Base-by-base conservation (phyloP, 768 basidiomycete species). In the Infundibulicybe gibba region DNA sequence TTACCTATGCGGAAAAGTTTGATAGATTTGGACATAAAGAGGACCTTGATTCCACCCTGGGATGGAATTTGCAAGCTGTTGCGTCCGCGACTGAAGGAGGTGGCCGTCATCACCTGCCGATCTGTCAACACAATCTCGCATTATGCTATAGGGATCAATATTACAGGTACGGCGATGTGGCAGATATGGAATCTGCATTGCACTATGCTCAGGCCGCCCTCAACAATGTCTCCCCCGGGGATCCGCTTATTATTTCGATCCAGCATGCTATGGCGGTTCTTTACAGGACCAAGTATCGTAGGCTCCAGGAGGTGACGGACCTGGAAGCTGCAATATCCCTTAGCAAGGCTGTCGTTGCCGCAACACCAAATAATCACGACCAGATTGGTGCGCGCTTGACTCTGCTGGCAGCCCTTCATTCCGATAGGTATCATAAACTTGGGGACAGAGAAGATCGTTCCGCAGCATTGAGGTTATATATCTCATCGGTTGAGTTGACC, bases 181-280 rank as follows among this genome's bases (percentile, higher is more conserved):
- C 32, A 19, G 48, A 49, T 40, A 20, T 53, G 14, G 47, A 52
- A 41, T 11, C 39, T 21, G 47, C 47, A 25, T 42, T 52, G 17
- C 20, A 16, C 16, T 42, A 10, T 5, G 20, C 17, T 11, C 30
- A 45, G 14, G 39, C 44, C 39, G 48, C 40, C 1, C 14, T 47
- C 6, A 41, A 45, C 20, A 33, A 37, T 4, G 39, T 41, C 8
- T 41, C 44, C 9, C 20, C 32, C 19, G 45, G 37, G 31, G 38
- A 53, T 40, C 41, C 40, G 10, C 30, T 37, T 11, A 35, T 49
- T 11, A 31, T 48, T 30, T 43, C 38, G 3, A 32, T 37, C 3
- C 44, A 46, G 20, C 19, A 37, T 31, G 33, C 25, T 32, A 35
- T 49, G 11, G 35, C 48, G 10, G 13, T 17, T 4, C 15, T 40